These are phyloP conservation scores for Trichosporon inkin DNA, from an alignment of 1,284 basidiomycete species.

Conservation along the genomic window DNA sequence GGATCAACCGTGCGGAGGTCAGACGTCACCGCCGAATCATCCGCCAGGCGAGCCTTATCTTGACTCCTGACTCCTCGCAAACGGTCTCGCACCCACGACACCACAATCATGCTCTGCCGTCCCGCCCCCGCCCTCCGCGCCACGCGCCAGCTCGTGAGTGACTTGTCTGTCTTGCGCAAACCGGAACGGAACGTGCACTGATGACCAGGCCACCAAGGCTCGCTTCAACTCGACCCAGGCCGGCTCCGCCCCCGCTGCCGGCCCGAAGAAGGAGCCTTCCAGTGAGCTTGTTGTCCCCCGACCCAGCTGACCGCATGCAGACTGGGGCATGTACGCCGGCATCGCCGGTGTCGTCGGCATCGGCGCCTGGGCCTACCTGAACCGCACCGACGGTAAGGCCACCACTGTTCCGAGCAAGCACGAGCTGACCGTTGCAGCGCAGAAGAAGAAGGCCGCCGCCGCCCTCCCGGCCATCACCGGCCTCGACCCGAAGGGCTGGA, in stretches of 20 bases:
- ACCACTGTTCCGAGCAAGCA: slow-evolving; percentile 1
- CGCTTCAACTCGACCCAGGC: slow-evolving; percentile 7
- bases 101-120: slow-evolving; percentile 18
- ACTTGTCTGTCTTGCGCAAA: background rate
- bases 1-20: no score
- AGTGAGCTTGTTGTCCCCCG: no score
- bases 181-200: background rate
- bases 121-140: slow-evolving; percentile 19
- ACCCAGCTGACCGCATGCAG: background rate
- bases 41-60: no score
- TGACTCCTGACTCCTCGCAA: no score
- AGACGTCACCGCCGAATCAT: no score
- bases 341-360: slow-evolving; percentile 26
- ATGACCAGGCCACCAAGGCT: slow-evolving; percentile 13
- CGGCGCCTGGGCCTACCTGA: slow-evolving; percentile 42
- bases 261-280: background rate
- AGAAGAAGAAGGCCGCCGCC: slow-evolving; percentile 21
- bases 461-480: slow-evolving; percentile 15
- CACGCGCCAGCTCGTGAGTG: slow-evolving; percentile 15
- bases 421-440: background rate
- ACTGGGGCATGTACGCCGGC: slow-evolving; percentile 19
- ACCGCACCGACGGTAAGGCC: slow-evolving; percentile 24
- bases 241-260: background rate
- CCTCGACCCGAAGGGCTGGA: slow-evolving; percentile 44
- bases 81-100: background rate